phyloP scores from a whole-genome alignment of 78 protist genomes.

The Acrasis kona region DNA sequence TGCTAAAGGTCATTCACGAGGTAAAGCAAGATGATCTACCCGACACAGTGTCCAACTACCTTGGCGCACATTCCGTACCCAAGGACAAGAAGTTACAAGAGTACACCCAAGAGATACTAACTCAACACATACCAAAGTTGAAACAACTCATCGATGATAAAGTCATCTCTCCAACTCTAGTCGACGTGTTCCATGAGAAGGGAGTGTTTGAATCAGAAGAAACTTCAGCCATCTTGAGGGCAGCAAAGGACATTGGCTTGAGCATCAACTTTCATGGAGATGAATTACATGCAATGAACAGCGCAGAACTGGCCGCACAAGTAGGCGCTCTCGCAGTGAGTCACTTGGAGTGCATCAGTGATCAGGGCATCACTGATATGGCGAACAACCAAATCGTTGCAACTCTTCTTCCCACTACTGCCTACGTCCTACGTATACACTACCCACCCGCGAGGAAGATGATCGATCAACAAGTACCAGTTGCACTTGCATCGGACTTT shows the following conservation, averaged over 20 bases:
- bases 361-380: conserved; percentile 67
- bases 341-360: conserved; percentile 62
- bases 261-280: conserved; percentile 77
- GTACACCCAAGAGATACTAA: conserved; percentile 43
- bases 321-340: conserved; percentile 42
- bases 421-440: conserved; percentile 54
- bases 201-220: conserved; percentile 20
- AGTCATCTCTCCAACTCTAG: conserved; percentile 27
- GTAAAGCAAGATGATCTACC: conserved; percentile 22
- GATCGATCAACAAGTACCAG: conserved; percentile 61
- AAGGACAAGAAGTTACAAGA: conserved; percentile 36
- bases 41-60: conserved; percentile 46
- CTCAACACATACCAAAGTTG: conserved; percentile 52
- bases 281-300: conserved; percentile 40
- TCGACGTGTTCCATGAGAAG: conserved; percentile 73
- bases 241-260: conserved; percentile 54
- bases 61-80: conserved; percentile 80
- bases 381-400: conserved; percentile 43
- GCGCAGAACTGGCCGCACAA: conserved; percentile 62
- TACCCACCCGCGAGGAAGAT: conserved; percentile 65
- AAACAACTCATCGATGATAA: conserved; percentile 15
- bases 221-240: conserved; percentile 19
- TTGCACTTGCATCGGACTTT: conserved; percentile 66
- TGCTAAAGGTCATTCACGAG: conserved; percentile 54
- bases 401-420: conserved; percentile 71